phyloP scores from a whole-genome alignment of 495 filamentous ascomycete genomes.

The Tuber magnatum region DNA sequence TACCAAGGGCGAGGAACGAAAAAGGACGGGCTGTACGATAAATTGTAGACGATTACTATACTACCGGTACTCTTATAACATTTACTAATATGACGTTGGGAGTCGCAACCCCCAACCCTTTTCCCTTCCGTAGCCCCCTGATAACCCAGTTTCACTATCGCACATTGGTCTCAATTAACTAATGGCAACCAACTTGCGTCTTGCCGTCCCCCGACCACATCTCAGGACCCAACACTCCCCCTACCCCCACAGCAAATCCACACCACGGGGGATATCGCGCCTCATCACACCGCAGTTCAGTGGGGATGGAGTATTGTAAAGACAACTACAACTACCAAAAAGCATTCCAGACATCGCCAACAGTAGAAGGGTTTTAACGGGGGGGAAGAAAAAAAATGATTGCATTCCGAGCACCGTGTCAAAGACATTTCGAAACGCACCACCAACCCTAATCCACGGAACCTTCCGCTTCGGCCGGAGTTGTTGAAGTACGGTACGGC shows the following conservation, averaged over 20 bases:
- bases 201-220: not conserved
- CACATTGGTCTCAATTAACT: not conserved
- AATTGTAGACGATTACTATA: not conserved
- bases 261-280: not conserved
- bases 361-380: no score
- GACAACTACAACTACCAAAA: not conserved
- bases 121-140: not conserved
- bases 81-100: constrained; percentile 3
- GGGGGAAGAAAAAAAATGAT: no score
- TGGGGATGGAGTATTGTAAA: not conserved
- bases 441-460: not conserved
- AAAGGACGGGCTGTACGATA: not conserved
- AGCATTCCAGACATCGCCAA: not conserved
- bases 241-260: not conserved
- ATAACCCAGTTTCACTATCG: not conserved
- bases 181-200: not conserved
- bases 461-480: not conserved
- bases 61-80: not conserved
- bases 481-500: no score
- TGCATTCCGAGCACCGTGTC: not conserved
- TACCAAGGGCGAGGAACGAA: not conserved
- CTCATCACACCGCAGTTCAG: not conserved
- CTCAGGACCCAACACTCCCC: not conserved
- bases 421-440: not conserved
- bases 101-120: not conserved